phyloP scores from a whole-genome alignment of 2,329 filamentous ascomycete genomes.

The Ascochyta fabae region DNA sequence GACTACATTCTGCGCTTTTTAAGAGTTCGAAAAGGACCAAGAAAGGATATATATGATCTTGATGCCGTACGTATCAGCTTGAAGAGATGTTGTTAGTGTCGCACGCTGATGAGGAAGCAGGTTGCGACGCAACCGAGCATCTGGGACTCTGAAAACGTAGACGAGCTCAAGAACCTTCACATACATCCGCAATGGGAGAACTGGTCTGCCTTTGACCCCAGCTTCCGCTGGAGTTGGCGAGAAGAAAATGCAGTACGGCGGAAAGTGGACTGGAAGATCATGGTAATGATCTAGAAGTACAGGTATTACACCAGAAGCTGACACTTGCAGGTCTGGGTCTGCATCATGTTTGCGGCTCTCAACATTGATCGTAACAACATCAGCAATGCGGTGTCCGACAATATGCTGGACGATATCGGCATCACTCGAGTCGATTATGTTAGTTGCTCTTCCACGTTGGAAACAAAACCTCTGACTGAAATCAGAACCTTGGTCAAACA shows the following conservation, averaged over 20 bases:
- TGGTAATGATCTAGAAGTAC: background rate
- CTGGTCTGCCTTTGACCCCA: conserved; percentile 62
- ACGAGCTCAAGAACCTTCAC: conserved; percentile 13
- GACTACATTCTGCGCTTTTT: conserved; percentile 13
- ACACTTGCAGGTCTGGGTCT: conserved; percentile 51
- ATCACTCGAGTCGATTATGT: conserved; percentile 19
- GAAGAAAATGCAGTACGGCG: conserved; percentile 55
- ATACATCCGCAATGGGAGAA: conserved; percentile 57
- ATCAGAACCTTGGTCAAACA: conserved; percentile 34
- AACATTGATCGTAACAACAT: conserved; percentile 55
- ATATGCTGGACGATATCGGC: conserved; percentile 27
- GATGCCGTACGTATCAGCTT: conserved; percentile 3
- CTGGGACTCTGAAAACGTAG: conserved; percentile 10
- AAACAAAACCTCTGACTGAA: background rate
- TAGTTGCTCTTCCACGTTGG: background rate
- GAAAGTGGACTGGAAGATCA: conserved; percentile 21
- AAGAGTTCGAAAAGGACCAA: conserved; percentile 9
- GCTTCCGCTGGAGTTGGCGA: conserved; percentile 58
- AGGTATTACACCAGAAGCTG: conserved; percentile 50
- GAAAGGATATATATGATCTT: conserved; percentile 12
- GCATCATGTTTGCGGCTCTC: conserved; percentile 58
- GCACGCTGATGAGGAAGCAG: background rate
- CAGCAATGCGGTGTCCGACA: conserved; percentile 29
- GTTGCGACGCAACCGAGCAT: conserved; percentile 21
- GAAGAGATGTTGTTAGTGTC: background rate